Evolutionary conservation across 2,329 filamentous ascomycete species (phyloP).

Genomic region (Cladophialophora chaetospira): DNA sequence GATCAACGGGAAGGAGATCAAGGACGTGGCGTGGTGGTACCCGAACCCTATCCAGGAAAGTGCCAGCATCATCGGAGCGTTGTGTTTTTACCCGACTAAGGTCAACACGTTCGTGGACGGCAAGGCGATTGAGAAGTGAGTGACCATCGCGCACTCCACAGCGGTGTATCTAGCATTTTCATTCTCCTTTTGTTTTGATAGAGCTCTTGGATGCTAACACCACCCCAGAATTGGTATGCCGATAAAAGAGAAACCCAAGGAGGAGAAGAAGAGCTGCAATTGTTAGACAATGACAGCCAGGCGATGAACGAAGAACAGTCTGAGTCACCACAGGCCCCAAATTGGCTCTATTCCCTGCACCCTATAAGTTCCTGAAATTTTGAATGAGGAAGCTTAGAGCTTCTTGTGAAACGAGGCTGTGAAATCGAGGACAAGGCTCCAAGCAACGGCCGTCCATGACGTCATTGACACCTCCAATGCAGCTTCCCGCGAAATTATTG

Average conservation of each 20-base stretch:
- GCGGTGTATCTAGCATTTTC: background rate
- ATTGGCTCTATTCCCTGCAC: too few species aligned
- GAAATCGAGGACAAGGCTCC: too few species aligned
- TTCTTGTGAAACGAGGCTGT: too few species aligned
- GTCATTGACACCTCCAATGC: background rate
- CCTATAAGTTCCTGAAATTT: too few species aligned
- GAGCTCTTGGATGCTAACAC: background rate
- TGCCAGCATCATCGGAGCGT: constrained; percentile 25
- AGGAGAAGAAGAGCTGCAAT: background rate
- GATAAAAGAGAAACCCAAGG: background rate
- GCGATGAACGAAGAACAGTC: too few species aligned
- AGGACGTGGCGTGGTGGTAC: constrained; percentile 35
- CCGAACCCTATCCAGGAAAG: constrained; percentile 30
- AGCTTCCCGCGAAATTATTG: background rate
- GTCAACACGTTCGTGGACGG: constrained; percentile 33
- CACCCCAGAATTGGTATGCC: constrained; percentile 6
- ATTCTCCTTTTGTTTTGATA: background rate
- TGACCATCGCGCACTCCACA: constrained; percentile 1
- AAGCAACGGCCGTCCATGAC: too few species aligned
- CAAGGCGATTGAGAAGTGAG: constrained; percentile 30
- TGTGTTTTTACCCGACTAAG: constrained; percentile 35
- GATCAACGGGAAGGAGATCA: constrained; percentile 31
- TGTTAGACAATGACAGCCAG: background rate
- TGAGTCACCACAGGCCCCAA: too few species aligned
- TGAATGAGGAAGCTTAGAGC: too few species aligned